phyloP scores from a whole-genome alignment of 495 filamentous ascomycete species.

The Penicillium parvum region DNA sequence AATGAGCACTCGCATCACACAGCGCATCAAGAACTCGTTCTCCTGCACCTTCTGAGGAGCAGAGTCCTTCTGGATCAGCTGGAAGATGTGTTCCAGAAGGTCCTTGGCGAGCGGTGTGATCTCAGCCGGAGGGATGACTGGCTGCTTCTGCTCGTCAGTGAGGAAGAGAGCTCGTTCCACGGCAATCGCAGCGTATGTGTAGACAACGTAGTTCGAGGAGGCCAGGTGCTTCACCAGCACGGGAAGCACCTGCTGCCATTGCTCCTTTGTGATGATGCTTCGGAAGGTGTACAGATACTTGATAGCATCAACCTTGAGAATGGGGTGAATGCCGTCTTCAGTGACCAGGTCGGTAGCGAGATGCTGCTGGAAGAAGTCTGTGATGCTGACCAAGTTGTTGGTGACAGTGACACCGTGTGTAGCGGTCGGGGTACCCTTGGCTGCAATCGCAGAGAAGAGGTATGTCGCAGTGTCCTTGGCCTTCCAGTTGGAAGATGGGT shows the following conservation, averaged over 20 bases:
- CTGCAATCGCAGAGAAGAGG: constrained; percentile 88
- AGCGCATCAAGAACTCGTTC: constrained; percentile 98
- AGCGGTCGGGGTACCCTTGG: constrained; percentile 79
- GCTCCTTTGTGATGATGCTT: constrained; percentile 76
- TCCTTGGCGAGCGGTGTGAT: constrained; percentile 79
- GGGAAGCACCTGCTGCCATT: constrained; percentile 85
- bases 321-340: constrained; percentile 62
- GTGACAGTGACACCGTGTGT: constrained; percentile 85
- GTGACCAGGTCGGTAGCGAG: constrained; percentile 77
- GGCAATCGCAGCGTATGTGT: constrained; percentile 93
- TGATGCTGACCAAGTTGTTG: constrained; percentile 75
- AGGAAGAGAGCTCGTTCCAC: constrained; percentile 85
- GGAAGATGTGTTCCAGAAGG: constrained; percentile 87
- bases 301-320: constrained; percentile 95
- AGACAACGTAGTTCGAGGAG: constrained; percentile 87
- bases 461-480: constrained; percentile 96
- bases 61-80: constrained; percentile 72
- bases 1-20: constrained; percentile 94
- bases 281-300: constrained; percentile 96
- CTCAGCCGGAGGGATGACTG: constrained; percentile 66
- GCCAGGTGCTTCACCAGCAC: constrained; percentile 85
- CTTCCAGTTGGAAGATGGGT: constrained; percentile 78
- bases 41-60: constrained; percentile 92
- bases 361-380: constrained; percentile 88
- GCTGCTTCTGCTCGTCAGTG: constrained; percentile 63